These are phyloP conservation scores for Acanthamoeba polyphaga DNA, from an alignment of 208 protist species.

Conservation along the genomic window DNA sequence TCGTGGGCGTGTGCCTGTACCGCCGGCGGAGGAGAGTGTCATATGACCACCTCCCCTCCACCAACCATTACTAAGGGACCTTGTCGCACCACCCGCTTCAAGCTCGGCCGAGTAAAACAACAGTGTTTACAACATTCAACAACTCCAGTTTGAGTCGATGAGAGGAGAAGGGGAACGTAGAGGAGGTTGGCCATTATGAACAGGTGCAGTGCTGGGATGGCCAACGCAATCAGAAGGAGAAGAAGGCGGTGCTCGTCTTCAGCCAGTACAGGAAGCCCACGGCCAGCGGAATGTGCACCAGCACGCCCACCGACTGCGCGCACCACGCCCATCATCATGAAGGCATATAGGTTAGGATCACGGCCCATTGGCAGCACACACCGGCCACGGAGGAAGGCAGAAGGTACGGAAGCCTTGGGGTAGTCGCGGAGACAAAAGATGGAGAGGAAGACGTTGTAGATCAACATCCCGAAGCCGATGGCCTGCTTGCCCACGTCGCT, in stretches of 20 bases:
- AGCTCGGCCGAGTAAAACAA: no score
- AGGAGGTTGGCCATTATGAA: no score
- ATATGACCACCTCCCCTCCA: background rate
- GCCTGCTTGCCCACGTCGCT: conserved; percentile 21
- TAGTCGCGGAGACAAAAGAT: conserved; percentile 38
- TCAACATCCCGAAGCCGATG: background rate
- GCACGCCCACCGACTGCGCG: conserved; percentile 1
- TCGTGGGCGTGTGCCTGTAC: background rate
- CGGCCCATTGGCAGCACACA: background rate
- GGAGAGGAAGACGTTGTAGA: conserved; percentile 6
- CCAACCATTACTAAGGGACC: background rate
- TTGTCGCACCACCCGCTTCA: no score
- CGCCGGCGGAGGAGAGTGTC: background rate
- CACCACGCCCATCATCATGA: background rate
- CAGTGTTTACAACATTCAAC: no score
- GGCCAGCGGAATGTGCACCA: conserved; percentile 21
- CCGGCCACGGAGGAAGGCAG: background rate
- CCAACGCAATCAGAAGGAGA: background rate
- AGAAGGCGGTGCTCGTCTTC: background rate
- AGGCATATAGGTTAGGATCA: no score
- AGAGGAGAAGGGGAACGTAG: no score
- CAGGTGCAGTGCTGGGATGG: no score
- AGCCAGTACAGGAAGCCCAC: conserved; percentile 47
- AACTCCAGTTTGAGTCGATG: no score
- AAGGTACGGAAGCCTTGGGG: background rate